Base-by-base conservation (phyloP, 176 grass and related monocot genomes). In the Olyra latifolia region DNA sequence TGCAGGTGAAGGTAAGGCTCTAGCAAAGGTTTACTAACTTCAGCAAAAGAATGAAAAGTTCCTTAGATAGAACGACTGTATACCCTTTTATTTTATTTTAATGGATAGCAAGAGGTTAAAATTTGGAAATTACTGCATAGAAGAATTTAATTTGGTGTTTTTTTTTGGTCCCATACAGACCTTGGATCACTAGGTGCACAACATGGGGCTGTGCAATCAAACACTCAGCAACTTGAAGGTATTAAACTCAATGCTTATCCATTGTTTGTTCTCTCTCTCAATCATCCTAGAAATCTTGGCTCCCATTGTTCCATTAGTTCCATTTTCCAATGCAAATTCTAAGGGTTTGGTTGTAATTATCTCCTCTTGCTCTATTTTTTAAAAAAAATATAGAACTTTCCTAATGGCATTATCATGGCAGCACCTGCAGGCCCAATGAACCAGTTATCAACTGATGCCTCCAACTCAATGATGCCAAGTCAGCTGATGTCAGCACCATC, bases 1-100 rank as follows among this genome's bases (percentile, higher is more conserved):
- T 85, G 85, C 81, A 24, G 81, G 68, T 92, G 81, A 95, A 83
- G 87, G 87, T 95, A 85, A 24, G 70, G 50, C 60, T 48, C 50
- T 49, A 43, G 12, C 53, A 49, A 49, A 79, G 30, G 11, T 77
- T 84, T 52, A 67, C 11, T 38, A 23, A 30, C 49, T 89, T 81
- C 13, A 42, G 24, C 62, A 20, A 38, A 47, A 59, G 20, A 24
- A 59, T 39, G n/a, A 39, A 58, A 73, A 27, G 5, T 24, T 54
- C 19, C 52, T 41, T 39, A 41, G 20, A 75, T 16, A 58, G 22
- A 23, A 42, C 53, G 16, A 23, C 53, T 59, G 22, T 59, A 16
- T 57, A 19, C 53, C 25, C 25, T 49, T 52, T 28, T 41, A 46
- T 49, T 52, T 28, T 41, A 46, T 48, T 10, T 67, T 56, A 43